Conservation (phyloP, 2,329 filamentous ascomycete genomes). For the Magnaporthiopsis poae region DNA sequence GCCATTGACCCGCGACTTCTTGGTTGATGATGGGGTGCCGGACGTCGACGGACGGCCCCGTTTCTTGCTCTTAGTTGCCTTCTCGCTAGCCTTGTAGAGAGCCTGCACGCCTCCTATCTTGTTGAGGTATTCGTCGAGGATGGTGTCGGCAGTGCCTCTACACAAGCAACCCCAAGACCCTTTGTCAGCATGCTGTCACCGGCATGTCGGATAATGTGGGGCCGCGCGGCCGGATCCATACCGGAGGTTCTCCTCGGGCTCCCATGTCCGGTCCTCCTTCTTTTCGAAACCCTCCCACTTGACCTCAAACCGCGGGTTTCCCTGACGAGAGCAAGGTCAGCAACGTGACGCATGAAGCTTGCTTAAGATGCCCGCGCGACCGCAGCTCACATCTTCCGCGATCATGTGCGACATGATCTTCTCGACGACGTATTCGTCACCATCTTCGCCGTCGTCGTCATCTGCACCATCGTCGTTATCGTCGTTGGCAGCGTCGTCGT, state of each 20-base stretch:
- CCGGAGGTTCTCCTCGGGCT: constrained; percentile 62
- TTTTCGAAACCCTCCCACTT: constrained; percentile 75
- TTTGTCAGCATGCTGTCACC: neutral
- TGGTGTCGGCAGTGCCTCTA: constrained; percentile 47
- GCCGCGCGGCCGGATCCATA: constrained; percentile 22
- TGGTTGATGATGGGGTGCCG: constrained; percentile 24
- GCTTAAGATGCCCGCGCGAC: constrained; percentile 15
- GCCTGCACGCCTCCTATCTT: constrained; percentile 53
- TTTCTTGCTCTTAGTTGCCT: constrained; percentile 46
- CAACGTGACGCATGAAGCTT: neutral
- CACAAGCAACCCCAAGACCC: constrained; percentile 6
- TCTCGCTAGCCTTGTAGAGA: constrained; percentile 41
- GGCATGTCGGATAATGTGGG: neutral
- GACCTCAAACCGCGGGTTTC: constrained; percentile 53
- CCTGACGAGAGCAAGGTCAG: constrained; percentile 23
- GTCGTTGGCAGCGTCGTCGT: constrained; percentile 14
- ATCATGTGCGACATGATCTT: constrained; percentile 59
- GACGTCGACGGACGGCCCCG: constrained; percentile 39
- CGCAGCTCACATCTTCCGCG: constrained; percentile 36
- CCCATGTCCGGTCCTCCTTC: constrained; percentile 65
- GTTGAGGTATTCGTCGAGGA: constrained; percentile 55
- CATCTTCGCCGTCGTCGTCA: constrained; percentile 28
- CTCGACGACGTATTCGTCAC: constrained; percentile 56
- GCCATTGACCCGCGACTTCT: constrained; percentile 38
- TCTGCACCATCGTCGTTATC: constrained; percentile 25